phyloP scores from a whole-genome alignment of 2,329 filamentous ascomycete genomes.

The Tolypocladium sp. region DNA sequence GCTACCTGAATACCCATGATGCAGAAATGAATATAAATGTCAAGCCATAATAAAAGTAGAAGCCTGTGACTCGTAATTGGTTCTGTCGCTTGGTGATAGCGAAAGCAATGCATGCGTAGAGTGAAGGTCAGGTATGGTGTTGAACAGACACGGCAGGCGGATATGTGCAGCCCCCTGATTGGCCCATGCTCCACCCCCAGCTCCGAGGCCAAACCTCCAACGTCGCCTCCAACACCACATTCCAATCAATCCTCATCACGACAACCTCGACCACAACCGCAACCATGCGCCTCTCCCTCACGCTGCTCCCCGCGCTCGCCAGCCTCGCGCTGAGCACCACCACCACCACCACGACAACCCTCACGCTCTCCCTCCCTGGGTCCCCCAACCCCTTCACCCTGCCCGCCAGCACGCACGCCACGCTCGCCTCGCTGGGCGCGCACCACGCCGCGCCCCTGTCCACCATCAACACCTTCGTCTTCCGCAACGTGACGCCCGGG shows the following conservation, averaged over 20 bases:
- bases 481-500: constrained; percentile 59
- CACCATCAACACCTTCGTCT: constrained; percentile 62
- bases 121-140: background rate
- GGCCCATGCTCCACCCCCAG: background rate
- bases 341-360: constrained; percentile 18
- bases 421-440: constrained; percentile 34
- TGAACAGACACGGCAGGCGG: background rate
- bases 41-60: background rate
- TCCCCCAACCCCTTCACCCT: constrained; percentile 44
- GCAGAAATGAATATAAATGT: background rate
- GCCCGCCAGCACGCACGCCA: constrained; percentile 58
- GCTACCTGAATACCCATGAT: background rate
- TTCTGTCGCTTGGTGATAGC: background rate
- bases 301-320: constrained; percentile 8
- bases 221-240: background rate
- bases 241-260: background rate
- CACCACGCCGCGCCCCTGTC: constrained; percentile 52
- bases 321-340: constrained; percentile 21
- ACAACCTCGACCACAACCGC: background rate
- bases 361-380: constrained; percentile 37
- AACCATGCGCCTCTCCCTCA: background rate
- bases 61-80: background rate
- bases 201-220: background rate
- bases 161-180: background rate
- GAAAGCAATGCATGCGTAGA: background rate